Evolutionary conservation across 176 grass and related monocot species (phyloP).

Genomic region (Saccharum officinarum): DNA sequence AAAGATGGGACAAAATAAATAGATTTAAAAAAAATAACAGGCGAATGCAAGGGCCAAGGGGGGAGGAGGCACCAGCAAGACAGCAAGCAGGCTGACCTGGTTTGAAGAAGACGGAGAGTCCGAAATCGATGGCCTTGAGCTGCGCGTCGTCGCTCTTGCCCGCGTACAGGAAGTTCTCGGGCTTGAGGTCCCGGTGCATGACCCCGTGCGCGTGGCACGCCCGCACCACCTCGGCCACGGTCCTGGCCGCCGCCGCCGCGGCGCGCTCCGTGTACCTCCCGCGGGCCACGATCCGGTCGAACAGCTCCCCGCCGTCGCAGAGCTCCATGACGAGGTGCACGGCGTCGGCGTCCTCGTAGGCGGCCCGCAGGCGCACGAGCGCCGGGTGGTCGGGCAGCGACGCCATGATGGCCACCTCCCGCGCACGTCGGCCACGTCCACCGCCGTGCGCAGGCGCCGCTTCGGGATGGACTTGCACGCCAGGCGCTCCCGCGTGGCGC

Average conservation of each 20-base stretch:
- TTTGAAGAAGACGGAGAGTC: conserved; percentile 80
- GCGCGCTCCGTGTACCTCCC: conserved; percentile 82
- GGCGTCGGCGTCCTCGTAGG: conserved; percentile 66
- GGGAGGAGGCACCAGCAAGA: no score
- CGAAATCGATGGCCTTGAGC: conserved; percentile 87
- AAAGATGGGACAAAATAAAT: no score
- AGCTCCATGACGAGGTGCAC: conserved; percentile 91
- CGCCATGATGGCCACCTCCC: conserved; percentile 82
- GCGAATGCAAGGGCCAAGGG: background rate
- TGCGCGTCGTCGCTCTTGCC: conserved; percentile 59
- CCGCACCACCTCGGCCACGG: conserved; percentile 65
- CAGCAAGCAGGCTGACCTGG: conserved; percentile 36
- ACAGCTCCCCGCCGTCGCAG: conserved; percentile 81
- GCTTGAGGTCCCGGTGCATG: conserved; percentile 91
- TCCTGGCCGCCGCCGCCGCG: conserved; percentile 31
- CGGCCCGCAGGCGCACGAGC: conserved; percentile 52
- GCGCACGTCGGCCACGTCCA: conserved; percentile 79
- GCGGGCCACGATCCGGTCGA: conserved; percentile 72
- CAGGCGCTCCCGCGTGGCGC: conserved; percentile 47
- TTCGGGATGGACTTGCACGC: conserved; percentile 85
- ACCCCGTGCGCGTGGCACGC: conserved; percentile 75
- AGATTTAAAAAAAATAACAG: background rate
- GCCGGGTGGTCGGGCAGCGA: conserved; percentile 65
- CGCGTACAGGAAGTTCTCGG: conserved; percentile 86
- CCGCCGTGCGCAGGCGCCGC: conserved; percentile 52